phyloP scores from a whole-genome alignment of 768 basidiomycete species.

The Boletus sp. region DNA sequence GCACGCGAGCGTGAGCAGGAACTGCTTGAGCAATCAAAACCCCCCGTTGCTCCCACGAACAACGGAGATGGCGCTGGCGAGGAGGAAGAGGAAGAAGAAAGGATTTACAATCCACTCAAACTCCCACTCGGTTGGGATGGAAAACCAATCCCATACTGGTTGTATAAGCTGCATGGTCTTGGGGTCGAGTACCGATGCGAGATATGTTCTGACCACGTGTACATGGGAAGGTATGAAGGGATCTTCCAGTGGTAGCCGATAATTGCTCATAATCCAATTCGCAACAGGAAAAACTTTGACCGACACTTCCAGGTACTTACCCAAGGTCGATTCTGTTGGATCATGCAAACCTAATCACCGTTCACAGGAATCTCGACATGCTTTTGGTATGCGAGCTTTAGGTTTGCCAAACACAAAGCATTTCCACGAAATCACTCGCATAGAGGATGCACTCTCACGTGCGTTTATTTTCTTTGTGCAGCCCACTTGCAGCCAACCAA shows the following conservation, averaged over 20 bases:
- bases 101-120: conserved; percentile 97
- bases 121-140: conserved; percentile 97
- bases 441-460: conserved; percentile 94
- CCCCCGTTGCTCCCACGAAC: conserved; percentile 47
- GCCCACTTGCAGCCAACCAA: background rate
- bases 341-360: conserved; percentile 16
- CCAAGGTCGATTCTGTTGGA: conserved; percentile 9
- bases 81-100: conserved; percentile 93
- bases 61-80: conserved; percentile 49
- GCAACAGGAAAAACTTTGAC: conserved; percentile 86
- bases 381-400: conserved; percentile 96
- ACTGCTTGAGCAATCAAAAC: conserved; percentile 63
- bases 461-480: conserved; percentile 34
- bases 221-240: conserved; percentile 80
- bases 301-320: conserved; percentile 80
- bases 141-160: conserved; percentile 98
- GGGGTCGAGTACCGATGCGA: conserved; percentile 98
- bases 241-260: background rate
- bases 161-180: conserved; percentile 96
- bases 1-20: conserved; percentile 98
- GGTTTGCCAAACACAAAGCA: conserved; percentile 98
- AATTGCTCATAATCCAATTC: conserved; percentile 15
- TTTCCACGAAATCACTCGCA: conserved; percentile 97
- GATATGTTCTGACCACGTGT: conserved; percentile 94
- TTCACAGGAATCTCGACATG: conserved; percentile 84